Base-by-base conservation (phyloP, 805 yeast species). In the Lipomyces starkeyi region DNA sequence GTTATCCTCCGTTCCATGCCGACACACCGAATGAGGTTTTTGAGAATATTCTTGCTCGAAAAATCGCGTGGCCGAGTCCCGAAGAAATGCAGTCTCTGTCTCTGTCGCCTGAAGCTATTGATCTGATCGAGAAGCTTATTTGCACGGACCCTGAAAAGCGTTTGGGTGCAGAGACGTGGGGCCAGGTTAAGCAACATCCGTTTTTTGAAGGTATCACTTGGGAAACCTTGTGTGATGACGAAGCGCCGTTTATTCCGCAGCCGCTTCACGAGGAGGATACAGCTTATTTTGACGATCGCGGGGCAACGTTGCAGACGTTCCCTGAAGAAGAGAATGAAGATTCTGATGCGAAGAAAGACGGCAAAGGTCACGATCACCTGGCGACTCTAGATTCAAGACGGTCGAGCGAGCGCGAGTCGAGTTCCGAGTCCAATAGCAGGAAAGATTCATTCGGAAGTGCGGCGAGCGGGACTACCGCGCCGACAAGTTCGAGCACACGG, bases 1-100 rank as follows among this genome's bases (percentile, higher is more conserved):
- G 99, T 0, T 91, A 87, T 76, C 97, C 99, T 1, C 99, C 99
- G 1, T 95, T 95, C 78, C 95, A 91, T 77, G 97, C 90, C 1
- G 81, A 82, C 3, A 84, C 92, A 0, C 95, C 97, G 0, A 91
- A 89, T 55, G 81, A 83, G 67, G 97, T 95, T 0, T 95, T 95
- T 77, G 85, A 87, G 64, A 93, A 93, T 71, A 94, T 96, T 61
- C 80, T 93, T 64, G 82, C 79, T 22, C 88, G 94, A 3, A 83
- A 82, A 0, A 90, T 94, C 55, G 89, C 89, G 67, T 95, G 98
- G 98, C 98, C 98, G 0, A 90, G 88, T 69, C 56, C 52, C 4
- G 76, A 77, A 34, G 88, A 84, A 54, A 17, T 43, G 52, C 57
- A 56, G 20, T 29, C 20, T 11, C 83, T 83, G 61, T 87, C 90